Evolutionary conservation across 2,329 filamentous ascomycete genomes (phyloP).

Genomic region (Cordyceps cicadae): DNA sequence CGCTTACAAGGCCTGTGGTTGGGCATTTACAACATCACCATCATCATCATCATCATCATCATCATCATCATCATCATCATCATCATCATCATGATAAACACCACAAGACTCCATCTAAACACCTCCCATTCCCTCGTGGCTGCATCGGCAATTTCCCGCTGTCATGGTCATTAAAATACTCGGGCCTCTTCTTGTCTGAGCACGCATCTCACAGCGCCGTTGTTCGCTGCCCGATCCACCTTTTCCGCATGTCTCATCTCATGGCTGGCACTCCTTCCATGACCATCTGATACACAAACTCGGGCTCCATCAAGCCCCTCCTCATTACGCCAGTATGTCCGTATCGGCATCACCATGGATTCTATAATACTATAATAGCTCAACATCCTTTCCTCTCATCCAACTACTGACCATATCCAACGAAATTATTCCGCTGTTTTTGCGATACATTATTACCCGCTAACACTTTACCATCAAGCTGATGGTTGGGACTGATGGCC

Average conservation of each 20-base stretch:
- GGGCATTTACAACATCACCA: background rate
- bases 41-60: background rate
- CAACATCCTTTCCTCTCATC: background rate
- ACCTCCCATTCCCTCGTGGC: background rate
- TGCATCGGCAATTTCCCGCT: background rate
- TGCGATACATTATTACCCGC: background rate
- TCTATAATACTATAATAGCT: background rate
- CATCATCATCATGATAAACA: background rate
- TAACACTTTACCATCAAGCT: background rate
- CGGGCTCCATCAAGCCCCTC: slow-evolving; percentile 2
- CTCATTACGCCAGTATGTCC: background rate
- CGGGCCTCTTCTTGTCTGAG: background rate
- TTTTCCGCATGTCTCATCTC: slow-evolving; percentile 2
- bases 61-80: too few species aligned
- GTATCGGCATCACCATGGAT: too few species aligned
- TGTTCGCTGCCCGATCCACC: background rate
- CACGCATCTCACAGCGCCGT: background rate
- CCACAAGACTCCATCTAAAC: background rate
- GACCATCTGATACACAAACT: slow-evolving; percentile 2
- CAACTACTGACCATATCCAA: background rate
- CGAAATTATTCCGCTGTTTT: background rate
- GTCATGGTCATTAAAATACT: background rate
- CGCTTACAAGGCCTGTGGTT: too few species aligned
- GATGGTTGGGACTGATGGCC: background rate
- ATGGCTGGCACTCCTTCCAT: background rate